A percentile compares a stretch with the other conserved stretches of the same genome.
Evolutionary conservation across 345 rosid genomes (phyloP).

Genomic region (Raphanus sativus): DNA sequence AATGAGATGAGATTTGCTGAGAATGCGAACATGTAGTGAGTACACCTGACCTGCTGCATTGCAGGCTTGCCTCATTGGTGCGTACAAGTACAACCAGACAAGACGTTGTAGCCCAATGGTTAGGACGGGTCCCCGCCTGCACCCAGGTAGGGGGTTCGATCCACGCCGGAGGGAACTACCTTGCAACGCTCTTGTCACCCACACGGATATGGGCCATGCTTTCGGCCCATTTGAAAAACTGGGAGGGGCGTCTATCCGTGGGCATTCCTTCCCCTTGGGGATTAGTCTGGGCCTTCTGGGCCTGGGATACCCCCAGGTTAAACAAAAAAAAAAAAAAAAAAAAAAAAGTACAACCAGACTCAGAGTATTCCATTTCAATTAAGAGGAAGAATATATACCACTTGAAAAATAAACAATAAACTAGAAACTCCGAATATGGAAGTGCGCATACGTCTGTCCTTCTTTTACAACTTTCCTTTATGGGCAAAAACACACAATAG

Average conservation of each 20-base stretch:
- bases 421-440: slow-evolving; percentile 31
- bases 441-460: slow-evolving; percentile 15
- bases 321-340: too few relatives aligned
- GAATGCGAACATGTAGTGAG: background rate
- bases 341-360: background rate
- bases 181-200: too few relatives aligned
- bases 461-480: slow-evolving; percentile 21
- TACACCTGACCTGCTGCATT: slow-evolving; percentile 7
- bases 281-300: too few relatives aligned
- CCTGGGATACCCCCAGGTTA: too few relatives aligned
- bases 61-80: slow-evolving; percentile 14
- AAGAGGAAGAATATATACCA: background rate
- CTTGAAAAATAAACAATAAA: slow-evolving; percentile 1
- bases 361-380: background rate
- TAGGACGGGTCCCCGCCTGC: too few relatives aligned
- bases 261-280: too few relatives aligned
- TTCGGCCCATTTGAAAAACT: too few relatives aligned
- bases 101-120: too few relatives aligned
- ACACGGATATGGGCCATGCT: too few relatives aligned
- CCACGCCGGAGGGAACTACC: too few relatives aligned
- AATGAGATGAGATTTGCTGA: slow-evolving; percentile 11
- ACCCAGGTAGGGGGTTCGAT: too few relatives aligned
- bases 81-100: slow-evolving; percentile 5
- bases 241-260: too few relatives aligned
- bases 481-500: slow-evolving; percentile 16